These are phyloP conservation scores for Rutstroemia sydowiana DNA, from an alignment of 2,329 filamentous ascomycete species.

Conservation along the genomic window DNA sequence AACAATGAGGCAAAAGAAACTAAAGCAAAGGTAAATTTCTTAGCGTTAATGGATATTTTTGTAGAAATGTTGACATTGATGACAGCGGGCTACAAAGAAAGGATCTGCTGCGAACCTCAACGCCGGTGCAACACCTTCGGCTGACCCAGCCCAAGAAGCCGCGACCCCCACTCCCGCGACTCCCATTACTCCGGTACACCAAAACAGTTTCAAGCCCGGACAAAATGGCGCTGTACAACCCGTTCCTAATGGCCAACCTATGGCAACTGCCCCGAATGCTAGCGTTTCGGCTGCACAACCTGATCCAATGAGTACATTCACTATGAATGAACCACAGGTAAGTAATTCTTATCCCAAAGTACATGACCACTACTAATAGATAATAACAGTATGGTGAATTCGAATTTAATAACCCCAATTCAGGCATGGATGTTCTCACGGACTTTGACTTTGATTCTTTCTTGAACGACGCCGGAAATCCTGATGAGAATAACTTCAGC, in stretches of 20 bases:
- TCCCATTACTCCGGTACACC: slow-evolving; percentile 53
- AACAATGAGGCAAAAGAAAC: slow-evolving; percentile 78
- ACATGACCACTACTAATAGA: not conserved
- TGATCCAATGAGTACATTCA: slow-evolving; percentile 42
- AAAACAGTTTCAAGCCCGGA: slow-evolving; percentile 36
- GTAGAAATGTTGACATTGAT: slow-evolving; percentile 31
- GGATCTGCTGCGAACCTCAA: slow-evolving; percentile 51
- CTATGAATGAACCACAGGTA: slow-evolving; percentile 34
- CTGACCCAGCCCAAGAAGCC: slow-evolving; percentile 47
- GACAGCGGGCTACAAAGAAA: slow-evolving; percentile 43
- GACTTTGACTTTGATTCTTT: slow-evolving; percentile 66
- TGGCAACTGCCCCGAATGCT: slow-evolving; percentile 35
- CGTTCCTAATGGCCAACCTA: slow-evolving; percentile 30
- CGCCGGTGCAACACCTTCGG: slow-evolving; percentile 48
- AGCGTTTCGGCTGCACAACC: slow-evolving; percentile 38
- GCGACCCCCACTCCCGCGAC: slow-evolving; percentile 56
- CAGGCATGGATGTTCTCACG: slow-evolving; percentile 49
- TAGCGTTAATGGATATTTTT: slow-evolving; percentile 29
- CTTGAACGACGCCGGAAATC: slow-evolving; percentile 41
- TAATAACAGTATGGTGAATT: slow-evolving; percentile 32
- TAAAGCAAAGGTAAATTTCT: slow-evolving; percentile 56
- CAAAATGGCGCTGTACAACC: slow-evolving; percentile 38
- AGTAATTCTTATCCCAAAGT: not conserved
- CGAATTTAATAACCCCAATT: slow-evolving; percentile 48
- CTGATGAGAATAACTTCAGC: slow-evolving; percentile 47